Conservation (phyloP, 345 rosid genomes). For the Syzygium jambos region DNA sequence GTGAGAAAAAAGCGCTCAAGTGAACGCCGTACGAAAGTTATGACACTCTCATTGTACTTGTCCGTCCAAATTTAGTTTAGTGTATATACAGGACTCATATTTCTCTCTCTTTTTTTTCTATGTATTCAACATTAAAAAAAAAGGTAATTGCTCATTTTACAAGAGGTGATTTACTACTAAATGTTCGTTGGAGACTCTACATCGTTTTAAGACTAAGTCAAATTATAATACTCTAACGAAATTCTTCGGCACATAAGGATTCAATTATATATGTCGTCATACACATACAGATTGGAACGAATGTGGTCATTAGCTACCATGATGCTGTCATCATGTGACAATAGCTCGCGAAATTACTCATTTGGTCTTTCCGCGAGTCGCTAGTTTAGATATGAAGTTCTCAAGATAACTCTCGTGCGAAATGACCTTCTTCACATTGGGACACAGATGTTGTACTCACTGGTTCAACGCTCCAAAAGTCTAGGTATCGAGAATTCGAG, state of each 20-base stretch:
- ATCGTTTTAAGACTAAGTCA: background rate
- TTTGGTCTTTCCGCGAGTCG: too few relatives aligned
- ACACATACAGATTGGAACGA: too few relatives aligned
- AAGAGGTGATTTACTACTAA: background rate
- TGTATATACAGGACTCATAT: background rate
- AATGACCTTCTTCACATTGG: background rate
- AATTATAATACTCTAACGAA: background rate
- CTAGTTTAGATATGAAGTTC: too few relatives aligned
- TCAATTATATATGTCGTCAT: background rate
- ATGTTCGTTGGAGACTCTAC: background rate
- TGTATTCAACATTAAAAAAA: background rate
- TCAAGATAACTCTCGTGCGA: too few relatives aligned
- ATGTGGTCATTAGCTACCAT: background rate
- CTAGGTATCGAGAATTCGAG: background rate
- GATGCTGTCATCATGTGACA: background rate
- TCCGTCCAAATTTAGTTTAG: background rate
- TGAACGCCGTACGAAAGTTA: too few relatives aligned
- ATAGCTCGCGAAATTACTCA: too few relatives aligned
- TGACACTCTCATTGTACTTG: too few relatives aligned
- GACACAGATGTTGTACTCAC: background rate
- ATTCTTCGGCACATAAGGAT: background rate
- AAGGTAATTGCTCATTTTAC: background rate
- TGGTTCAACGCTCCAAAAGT: background rate
- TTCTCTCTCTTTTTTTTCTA: background rate
- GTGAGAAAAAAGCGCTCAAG: too few relatives aligned